phyloP scores from a whole-genome alignment of 2,329 filamentous ascomycete genomes.

The Talaromyces sp. region DNA sequence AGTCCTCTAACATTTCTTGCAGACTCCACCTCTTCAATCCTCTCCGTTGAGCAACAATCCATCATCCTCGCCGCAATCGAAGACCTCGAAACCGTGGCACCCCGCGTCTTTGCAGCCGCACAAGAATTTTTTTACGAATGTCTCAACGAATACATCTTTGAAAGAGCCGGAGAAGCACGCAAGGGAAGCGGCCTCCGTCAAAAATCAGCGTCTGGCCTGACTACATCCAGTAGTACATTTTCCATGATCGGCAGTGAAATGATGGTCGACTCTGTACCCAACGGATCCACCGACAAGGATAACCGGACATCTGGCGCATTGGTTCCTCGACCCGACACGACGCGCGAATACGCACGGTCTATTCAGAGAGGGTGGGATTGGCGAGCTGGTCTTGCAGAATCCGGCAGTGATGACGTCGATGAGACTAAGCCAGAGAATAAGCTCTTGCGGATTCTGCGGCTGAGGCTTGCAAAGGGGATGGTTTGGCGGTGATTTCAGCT shows the following conservation, averaged over 20 bases:
- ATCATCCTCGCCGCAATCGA: constrained; percentile 70
- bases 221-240: constrained; percentile 53
- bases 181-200: constrained; percentile 52
- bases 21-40: constrained; percentile 50
- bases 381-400: constrained; percentile 52
- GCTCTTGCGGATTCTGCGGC: constrained; percentile 63
- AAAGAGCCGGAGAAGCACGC: constrained; percentile 4
- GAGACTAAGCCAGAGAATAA: constrained; percentile 4
- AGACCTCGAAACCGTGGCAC: constrained; percentile 69
- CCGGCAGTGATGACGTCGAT: constrained; percentile 21
- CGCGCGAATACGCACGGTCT: constrained; percentile 13
- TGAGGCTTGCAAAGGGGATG: constrained; percentile 9
- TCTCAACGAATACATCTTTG: constrained; percentile 56
- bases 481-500: not conserved
- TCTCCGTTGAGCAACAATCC: constrained; percentile 68
- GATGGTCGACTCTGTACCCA: constrained; percentile 49
- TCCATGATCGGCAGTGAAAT: constrained; percentile 64
- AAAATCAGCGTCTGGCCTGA: constrained; percentile 52
- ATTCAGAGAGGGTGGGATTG: constrained; percentile 66
- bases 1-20: constrained; percentile 1
- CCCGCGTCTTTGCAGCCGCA: constrained; percentile 65
- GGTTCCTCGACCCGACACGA: constrained; percentile 24
- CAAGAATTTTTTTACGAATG: constrained; percentile 74
- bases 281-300: constrained; percentile 12
- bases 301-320: constrained; percentile 40